phyloP scores from a whole-genome alignment of 768 basidiomycete genomes.

The Royoungia palumana region DNA sequence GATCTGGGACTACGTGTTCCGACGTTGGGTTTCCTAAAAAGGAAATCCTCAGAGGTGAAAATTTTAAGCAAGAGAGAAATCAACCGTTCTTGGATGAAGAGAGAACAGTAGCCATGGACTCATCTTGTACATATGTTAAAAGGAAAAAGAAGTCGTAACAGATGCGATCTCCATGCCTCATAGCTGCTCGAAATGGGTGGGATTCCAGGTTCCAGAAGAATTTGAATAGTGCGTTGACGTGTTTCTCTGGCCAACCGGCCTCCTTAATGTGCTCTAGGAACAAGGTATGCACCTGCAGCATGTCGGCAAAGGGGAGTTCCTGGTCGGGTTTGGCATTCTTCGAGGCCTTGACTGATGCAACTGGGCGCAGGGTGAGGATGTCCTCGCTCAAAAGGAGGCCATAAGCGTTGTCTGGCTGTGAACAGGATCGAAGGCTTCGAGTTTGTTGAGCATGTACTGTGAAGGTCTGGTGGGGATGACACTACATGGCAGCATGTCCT shows the following conservation, averaged over 20 bases:
- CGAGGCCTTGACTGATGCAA: background rate
- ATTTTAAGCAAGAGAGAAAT: no score
- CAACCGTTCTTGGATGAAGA: no score
- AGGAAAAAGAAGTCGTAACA: no score
- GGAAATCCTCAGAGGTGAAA: no score
- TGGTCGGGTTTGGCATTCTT: background rate
- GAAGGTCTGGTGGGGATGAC: background rate
- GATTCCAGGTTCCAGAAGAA: background rate
- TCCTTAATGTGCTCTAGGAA: no score
- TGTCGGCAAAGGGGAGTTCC: background rate
- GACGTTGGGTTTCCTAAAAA: no score
- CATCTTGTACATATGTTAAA: no score
- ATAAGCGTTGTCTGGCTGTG: background rate
- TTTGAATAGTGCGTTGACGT: background rate
- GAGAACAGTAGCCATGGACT: no score
- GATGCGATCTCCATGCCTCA: background rate
- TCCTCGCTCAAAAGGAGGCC: background rate
- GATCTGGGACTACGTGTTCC: no score
- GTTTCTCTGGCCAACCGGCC: background rate
- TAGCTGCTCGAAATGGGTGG: background rate
- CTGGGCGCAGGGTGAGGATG: background rate
- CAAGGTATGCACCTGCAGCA: no score
- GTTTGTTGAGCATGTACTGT: background rate
- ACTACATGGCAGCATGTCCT: background rate
- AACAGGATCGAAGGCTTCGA: background rate